phyloP scores from a whole-genome alignment of 352 stramenopile species.

The Globisporangium polare region DNA sequence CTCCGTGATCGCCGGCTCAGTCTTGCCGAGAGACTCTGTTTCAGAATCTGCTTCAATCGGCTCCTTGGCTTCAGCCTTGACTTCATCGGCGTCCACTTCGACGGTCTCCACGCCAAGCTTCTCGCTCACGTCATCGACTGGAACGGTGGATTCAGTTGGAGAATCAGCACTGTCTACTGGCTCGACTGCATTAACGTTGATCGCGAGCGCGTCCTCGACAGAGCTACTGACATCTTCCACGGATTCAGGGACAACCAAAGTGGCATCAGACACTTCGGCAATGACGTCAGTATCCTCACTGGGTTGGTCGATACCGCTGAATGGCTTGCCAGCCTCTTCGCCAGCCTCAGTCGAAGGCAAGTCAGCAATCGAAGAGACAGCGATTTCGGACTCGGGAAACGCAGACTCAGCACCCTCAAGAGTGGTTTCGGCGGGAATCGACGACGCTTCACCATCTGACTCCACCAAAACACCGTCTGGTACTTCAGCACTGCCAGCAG shows the following conservation, averaged over 20 bases:
- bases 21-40: not conserved
- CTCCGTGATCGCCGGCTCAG: not conserved
- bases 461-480: not conserved
- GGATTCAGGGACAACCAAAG: not conserved
- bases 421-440: not conserved
- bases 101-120: not conserved
- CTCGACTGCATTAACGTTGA: not conserved
- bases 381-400: not conserved
- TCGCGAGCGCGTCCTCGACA: not conserved
- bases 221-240: not conserved
- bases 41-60: not conserved
- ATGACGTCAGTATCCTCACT: not conserved
- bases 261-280: not conserved
- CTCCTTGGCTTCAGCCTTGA: not conserved
- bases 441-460: not conserved
- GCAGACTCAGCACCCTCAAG: not conserved
- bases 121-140: not conserved
- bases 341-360: not conserved
- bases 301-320: not conserved
- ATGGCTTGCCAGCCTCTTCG: not conserved
- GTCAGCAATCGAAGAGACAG: not conserved
- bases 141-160: not conserved
- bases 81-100: not conserved
- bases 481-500: not conserved
- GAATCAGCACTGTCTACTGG: not conserved